These are phyloP conservation scores for Backusella tuberculispora DNA, from an alignment of 192 early-diverging fungal genomes.

Conservation along the genomic window DNA sequence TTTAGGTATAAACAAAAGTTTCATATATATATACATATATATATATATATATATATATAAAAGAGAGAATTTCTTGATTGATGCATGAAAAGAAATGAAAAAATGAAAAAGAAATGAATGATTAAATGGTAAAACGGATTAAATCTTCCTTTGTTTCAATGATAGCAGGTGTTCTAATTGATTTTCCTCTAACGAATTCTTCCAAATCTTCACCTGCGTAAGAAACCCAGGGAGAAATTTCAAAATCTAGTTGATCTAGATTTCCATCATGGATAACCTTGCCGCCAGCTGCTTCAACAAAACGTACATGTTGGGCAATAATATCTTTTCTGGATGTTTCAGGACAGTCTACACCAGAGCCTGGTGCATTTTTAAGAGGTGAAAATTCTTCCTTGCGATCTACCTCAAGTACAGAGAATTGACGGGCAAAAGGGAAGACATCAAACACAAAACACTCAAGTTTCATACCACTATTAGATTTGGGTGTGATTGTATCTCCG, in stretches of 20 bases:
- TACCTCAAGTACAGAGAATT: conserved; percentile 91
- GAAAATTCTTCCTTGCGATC: conserved; percentile 95
- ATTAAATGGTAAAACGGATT: conserved; percentile 16
- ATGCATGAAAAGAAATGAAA: neutral
- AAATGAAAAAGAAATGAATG: neutral
- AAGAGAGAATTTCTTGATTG: neutral
- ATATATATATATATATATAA: no score
- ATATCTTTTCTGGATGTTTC: conserved; percentile 93
- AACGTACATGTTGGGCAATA: conserved; percentile 84
- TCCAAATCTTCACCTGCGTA: conserved; percentile 92
- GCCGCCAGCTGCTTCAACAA: conserved; percentile 86
- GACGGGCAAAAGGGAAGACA: conserved; percentile 90
- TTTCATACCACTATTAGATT: conserved; percentile 94
- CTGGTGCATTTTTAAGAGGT: conserved; percentile 97
- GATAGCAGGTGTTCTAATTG: conserved; percentile 60
- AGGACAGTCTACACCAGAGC: conserved; percentile 84
- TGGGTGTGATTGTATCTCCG: conserved; percentile 72
- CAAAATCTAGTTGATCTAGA: conserved; percentile 60
- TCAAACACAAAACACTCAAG: conserved; percentile 99
- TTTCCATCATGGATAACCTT: conserved; percentile 49
- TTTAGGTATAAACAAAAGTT: conserved; percentile 6
- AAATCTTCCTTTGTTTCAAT: conserved; percentile 48
- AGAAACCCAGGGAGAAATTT: conserved; percentile 88
- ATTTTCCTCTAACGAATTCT: conserved; percentile 73
- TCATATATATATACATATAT: neutral